Evolutionary conservation across 805 yeast genomes (phyloP).

Genomic region (Nakazawaea pomicola): DNA sequence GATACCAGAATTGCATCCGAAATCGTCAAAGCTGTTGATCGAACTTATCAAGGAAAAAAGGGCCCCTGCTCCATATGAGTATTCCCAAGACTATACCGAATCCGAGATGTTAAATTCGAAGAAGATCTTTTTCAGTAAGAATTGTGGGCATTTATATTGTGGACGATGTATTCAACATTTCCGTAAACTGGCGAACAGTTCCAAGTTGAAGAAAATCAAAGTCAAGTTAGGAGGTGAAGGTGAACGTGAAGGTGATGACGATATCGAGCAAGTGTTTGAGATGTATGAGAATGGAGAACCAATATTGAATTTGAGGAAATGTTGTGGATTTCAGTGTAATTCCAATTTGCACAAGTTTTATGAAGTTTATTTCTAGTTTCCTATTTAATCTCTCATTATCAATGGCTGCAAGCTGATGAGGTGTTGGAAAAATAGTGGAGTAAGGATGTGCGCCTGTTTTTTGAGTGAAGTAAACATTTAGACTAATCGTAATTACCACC

Average conservation of each 20-base stretch:
- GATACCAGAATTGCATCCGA: slow-evolving; percentile 45
- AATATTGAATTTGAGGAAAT: slow-evolving; percentile 32
- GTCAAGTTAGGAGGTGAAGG: not conserved
- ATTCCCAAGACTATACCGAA: slow-evolving; percentile 34
- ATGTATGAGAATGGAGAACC: slow-evolving; percentile 43
- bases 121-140: slow-evolving; percentile 52
- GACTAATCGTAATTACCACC: too few species aligned
- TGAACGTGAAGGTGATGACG: too few species aligned
- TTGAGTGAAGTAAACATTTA: too few species aligned
- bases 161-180: slow-evolving; percentile 55
- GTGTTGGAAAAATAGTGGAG: too few species aligned
- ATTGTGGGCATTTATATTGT: slow-evolving; percentile 84
- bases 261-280: slow-evolving; percentile 40
- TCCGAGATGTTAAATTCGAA: slow-evolving; percentile 58
- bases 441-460: too few species aligned
- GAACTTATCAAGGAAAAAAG: slow-evolving; percentile 23
- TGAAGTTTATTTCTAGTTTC: slow-evolving; percentile 9
- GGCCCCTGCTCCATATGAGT: slow-evolving; percentile 20
- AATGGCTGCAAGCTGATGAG: too few species aligned
- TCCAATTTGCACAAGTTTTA: slow-evolving; percentile 5
- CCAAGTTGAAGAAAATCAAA: slow-evolving; percentile 5
- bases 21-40: slow-evolving; percentile 22
- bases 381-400: too few species aligned
- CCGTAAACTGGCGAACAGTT: slow-evolving; percentile 1
- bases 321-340: slow-evolving; percentile 9